These are phyloP conservation scores for Ascomycota sp. DNA, from an alignment of 2,329 filamentous ascomycete genomes.

Conservation along the genomic window DNA sequence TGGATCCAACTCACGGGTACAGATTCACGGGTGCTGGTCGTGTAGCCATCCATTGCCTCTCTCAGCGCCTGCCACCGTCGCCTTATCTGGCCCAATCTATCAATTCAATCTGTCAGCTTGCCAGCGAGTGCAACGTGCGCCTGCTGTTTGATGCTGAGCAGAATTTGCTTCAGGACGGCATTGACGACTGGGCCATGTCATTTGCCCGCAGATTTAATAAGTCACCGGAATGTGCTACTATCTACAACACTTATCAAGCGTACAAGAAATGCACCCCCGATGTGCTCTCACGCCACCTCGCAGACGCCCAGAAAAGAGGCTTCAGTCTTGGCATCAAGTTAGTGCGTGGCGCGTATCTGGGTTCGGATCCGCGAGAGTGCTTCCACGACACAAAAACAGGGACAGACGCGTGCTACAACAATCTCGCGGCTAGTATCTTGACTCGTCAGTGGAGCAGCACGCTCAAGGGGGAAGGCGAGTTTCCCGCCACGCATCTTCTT, in stretches of 20 bases:
- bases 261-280: constrained; percentile 46
- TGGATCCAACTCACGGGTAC: neutral
- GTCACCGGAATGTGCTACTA: constrained; percentile 38
- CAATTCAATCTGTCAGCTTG: constrained; percentile 53
- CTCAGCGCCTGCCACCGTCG: constrained; percentile 40
- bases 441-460: constrained; percentile 23
- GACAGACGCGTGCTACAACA: constrained; percentile 55
- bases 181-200: constrained; percentile 60
- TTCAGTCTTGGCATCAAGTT: constrained; percentile 57
- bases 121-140: constrained; percentile 45
- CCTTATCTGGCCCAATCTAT: constrained; percentile 48
- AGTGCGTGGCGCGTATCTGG: constrained; percentile 55
- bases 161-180: constrained; percentile 54
- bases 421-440: constrained; percentile 46
- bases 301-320: constrained; percentile 31
- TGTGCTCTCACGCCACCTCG: constrained; percentile 38
- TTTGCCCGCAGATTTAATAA: constrained; percentile 62
- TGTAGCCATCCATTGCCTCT: constrained; percentile 46
- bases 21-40: constrained; percentile 67
- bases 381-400: constrained; percentile 54
- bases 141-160: constrained; percentile 81
- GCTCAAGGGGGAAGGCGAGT: constrained; percentile 19
- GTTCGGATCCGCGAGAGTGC: constrained; percentile 45
- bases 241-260: constrained; percentile 67
- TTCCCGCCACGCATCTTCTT: constrained; percentile 42